Evolutionary conservation across 495 filamentous ascomycete genomes (phyloP), one percentile per base, ranked within the genome.

Genomic region (Hypoxylon rickii): DNA sequence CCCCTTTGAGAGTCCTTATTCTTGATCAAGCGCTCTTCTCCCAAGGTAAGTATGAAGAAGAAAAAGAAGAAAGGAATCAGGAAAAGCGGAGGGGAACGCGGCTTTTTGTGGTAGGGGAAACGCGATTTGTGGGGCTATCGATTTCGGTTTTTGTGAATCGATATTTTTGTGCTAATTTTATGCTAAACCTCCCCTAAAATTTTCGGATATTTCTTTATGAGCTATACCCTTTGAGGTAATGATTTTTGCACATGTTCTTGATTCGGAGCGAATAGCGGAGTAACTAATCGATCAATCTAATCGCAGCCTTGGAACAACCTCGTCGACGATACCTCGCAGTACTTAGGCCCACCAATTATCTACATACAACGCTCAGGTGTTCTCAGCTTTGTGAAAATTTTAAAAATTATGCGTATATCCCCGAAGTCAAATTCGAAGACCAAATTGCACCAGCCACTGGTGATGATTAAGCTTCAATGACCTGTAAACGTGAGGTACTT

Each of bases 1-100:
- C 77, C 78, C 72, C 72, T 72, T 77, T 84, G 76, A 76, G 75
- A 72, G 66, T 70, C 79, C 72, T 77, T 72, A 74, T 79, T 83
- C 74, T 70, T 86, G 84, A 87, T 75, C 84, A 47, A 74, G 76
- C 70, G 10, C 24, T 29, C 24, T 29, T 29, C 24, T 4, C 4
- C 4, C 24, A 29, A 29, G 24, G 24, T 29, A 75, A 86, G 83
- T 86, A 86, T 86, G 82, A 84, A 80, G 78, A 85, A 81, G 70
- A 68, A 73, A 69, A 77, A 76, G 45, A 39, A 58, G 13, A 41
- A 70, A 5, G 22, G 10, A 44, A 66, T 29, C 3, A 48, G 54
- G 18, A 16, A 13, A 2, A 19, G 51, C 38, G 57, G 43, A 38
- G 40, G 13, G 31, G 43, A 18, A n/a, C 8, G 4, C n/a, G 13